phyloP scores from a whole-genome alignment of 768 basidiomycete genomes.

The Rhizopogon rudus region DNA sequence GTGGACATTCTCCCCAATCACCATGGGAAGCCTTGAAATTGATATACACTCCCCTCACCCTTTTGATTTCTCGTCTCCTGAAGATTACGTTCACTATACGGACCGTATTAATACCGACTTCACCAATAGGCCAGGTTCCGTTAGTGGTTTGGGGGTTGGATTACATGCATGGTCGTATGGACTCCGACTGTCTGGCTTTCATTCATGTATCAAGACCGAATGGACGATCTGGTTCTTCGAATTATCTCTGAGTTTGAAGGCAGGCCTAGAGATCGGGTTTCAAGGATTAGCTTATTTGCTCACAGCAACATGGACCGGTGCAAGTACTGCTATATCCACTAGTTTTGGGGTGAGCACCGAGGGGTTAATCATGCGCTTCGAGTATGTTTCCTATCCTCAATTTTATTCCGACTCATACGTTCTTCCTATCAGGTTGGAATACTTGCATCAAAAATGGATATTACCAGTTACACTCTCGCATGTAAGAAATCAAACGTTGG shows the following conservation, averaged over 20 bases:
- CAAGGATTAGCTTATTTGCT: conserved; percentile 38
- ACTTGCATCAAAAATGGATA: conserved; percentile 52
- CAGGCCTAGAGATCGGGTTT: conserved; percentile 45
- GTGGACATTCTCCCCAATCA: conserved; percentile 22
- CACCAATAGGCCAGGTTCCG: conserved; percentile 37
- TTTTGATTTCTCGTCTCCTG: conserved; percentile 28
- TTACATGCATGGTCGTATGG: conserved; percentile 45
- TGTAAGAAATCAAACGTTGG: conserved; percentile 41
- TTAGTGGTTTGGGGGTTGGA: conserved; percentile 45
- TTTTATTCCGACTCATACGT: conserved; percentile 10
- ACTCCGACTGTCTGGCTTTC: conserved; percentile 39
- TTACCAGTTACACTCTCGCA: conserved; percentile 55
- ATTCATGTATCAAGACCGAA: conserved; percentile 47
- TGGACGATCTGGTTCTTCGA: conserved; percentile 49
- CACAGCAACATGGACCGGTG: conserved; percentile 46
- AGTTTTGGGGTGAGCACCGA: conserved; percentile 37
- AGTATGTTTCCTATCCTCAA: conserved; percentile 33
- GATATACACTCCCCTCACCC: conserved; percentile 38
- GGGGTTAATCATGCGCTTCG: conserved; percentile 50
- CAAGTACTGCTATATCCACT: conserved; percentile 38
- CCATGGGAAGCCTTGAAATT: conserved; percentile 30
- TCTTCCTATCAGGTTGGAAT: conserved; percentile 37
- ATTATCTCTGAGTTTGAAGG: conserved; percentile 48
- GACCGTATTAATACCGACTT: conserved; percentile 17
- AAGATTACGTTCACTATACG: conserved; percentile 18